These are phyloP conservation scores for Gaertneriomyces sp. DNA, from an alignment of 192 early-diverging fungal species.

Conservation along the genomic window DNA sequence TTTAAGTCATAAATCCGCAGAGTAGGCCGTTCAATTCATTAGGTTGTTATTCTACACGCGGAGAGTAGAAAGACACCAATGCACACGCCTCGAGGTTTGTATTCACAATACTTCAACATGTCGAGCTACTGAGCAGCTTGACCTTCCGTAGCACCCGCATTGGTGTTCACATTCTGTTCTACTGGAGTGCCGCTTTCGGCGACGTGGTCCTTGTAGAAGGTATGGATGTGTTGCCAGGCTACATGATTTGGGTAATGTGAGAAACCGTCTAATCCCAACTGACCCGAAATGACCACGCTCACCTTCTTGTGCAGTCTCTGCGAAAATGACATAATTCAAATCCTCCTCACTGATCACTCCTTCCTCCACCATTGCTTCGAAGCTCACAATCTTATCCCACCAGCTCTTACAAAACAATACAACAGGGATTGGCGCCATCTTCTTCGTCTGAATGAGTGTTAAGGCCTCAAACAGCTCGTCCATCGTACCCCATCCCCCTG, in stretches of 20 bases:
- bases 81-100: too few relatives aligned
- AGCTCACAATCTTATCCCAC: conserved; percentile 31
- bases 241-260: not conserved
- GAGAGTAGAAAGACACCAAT: too few relatives aligned
- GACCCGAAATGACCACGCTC: not conserved
- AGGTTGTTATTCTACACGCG: too few relatives aligned
- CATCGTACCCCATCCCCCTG: conserved; percentile 39
- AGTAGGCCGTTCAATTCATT: too few relatives aligned
- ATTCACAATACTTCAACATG: too few relatives aligned
- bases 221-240: conserved; percentile 15
- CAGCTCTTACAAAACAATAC: conserved; percentile 35
- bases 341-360: conserved; percentile 28
- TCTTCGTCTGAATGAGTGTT: conserved; percentile 38
- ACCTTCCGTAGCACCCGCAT: too few relatives aligned
- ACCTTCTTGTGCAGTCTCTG: conserved; percentile 36
- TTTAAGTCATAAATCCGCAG: too few relatives aligned
- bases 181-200: too few relatives aligned
- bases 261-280: not conserved
- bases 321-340: conserved; percentile 20
- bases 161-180: too few relatives aligned
- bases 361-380: conserved; percentile 20
- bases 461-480: conserved; percentile 43
- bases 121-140: too few relatives aligned
- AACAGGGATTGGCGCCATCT: conserved; percentile 36
- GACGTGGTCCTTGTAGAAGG: not conserved